Evolutionary conservation across 441 rosid genomes (phyloP).

Genomic region (Adansonia gregorii): DNA sequence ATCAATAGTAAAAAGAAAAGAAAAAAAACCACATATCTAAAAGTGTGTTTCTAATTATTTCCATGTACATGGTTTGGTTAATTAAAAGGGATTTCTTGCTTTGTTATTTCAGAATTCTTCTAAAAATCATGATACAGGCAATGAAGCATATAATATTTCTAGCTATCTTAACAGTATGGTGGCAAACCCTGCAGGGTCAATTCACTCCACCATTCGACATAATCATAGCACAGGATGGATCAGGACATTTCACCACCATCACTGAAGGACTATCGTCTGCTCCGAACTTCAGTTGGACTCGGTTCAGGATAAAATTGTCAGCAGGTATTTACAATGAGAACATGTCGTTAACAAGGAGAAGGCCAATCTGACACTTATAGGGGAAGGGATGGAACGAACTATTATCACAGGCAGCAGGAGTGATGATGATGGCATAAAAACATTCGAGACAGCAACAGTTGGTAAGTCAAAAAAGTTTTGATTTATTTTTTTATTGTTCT

Average conservation of each 20-base stretch:
- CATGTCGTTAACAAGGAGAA: constrained; percentile 31
- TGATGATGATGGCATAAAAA: constrained; percentile 36
- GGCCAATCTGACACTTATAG: constrained; percentile 35
- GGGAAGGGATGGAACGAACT: constrained; percentile 42
- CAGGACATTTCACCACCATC: constrained; percentile 35
- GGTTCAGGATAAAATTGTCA: constrained; percentile 34
- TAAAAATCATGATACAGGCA: neutral
- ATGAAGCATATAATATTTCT: neutral
- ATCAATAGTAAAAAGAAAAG: no score
- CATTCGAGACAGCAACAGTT: constrained; percentile 38
- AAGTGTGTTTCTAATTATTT: no score
- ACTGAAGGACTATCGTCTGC: constrained; percentile 33
- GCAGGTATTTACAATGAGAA: constrained; percentile 42
- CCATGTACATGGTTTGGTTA: no score
- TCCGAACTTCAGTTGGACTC: constrained; percentile 28
- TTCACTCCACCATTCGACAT: neutral
- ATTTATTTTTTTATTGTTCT: neutral
- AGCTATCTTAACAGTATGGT: neutral
- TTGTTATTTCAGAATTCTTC: neutral
- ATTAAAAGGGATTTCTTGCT: no score
- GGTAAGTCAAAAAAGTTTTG: constrained; percentile 22
- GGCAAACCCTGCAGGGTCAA: neutral
- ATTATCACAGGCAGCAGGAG: constrained; percentile 38
- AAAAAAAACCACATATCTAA: no score
- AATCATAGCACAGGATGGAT: constrained; percentile 31